A percentile compares a stretch with the other conserved stretches of the same genome.
These are phyloP conservation scores for Pleurotus cornucopiae DNA, from an alignment of 768 basidiomycete genomes.

Conservation along the genomic window DNA sequence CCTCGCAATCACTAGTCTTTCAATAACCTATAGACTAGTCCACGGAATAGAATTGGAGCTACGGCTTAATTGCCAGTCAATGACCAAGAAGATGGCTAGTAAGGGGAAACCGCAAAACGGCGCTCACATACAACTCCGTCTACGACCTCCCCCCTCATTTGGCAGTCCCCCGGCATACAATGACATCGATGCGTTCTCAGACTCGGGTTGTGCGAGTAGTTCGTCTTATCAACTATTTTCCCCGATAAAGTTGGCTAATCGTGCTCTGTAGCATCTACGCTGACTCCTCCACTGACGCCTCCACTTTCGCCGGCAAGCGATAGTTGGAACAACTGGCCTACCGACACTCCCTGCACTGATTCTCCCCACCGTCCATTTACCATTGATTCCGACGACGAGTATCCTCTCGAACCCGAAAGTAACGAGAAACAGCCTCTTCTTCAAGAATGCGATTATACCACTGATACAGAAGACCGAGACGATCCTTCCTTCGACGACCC, in stretches of 20 bases:
- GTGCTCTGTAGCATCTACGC: slow-evolving; percentile 8
- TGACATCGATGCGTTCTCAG: slow-evolving; percentile 10
- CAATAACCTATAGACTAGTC: too few species aligned
- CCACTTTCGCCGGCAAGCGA: slow-evolving; percentile 15
- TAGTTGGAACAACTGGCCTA: slow-evolving; percentile 7
- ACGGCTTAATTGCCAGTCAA: slow-evolving; percentile 36
- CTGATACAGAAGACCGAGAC: slow-evolving; percentile 12
- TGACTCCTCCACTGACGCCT: slow-evolving; percentile 11
- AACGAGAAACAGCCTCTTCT: slow-evolving; percentile 17
- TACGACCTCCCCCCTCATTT: slow-evolving; percentile 15
- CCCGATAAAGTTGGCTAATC: not conserved
- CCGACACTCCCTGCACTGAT: slow-evolving; percentile 19
- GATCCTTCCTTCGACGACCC: slow-evolving; percentile 17
- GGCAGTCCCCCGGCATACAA: not conserved
- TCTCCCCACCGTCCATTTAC: slow-evolving; percentile 29
- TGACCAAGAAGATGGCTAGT: slow-evolving; percentile 26
- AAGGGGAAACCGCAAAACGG: slow-evolving; percentile 41
- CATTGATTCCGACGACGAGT: slow-evolving; percentile 40
- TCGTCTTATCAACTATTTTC: not conserved
- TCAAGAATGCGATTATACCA: slow-evolving; percentile 13
- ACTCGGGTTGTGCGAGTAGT: slow-evolving; percentile 12
- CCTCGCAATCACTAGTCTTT: too few species aligned
- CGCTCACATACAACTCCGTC: slow-evolving; percentile 16
- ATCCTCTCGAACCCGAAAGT: slow-evolving; percentile 18
- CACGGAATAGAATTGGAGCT: slow-evolving; percentile 34